phyloP scores from a whole-genome alignment of 2,329 filamentous ascomycete genomes.

The Fusarium sp. region DNA sequence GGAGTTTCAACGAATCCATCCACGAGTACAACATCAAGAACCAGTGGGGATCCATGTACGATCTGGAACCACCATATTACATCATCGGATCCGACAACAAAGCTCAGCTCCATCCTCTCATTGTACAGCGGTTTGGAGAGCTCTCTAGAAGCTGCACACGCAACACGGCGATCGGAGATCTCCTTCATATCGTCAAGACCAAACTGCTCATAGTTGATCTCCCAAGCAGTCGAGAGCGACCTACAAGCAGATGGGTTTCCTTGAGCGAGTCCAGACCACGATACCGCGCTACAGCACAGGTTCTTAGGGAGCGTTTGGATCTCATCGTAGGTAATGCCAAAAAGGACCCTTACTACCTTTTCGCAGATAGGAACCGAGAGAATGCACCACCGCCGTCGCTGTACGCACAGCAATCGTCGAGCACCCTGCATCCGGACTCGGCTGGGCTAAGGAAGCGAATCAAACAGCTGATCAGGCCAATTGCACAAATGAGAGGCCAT shows the following conservation, averaged over 20 bases:
- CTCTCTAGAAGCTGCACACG: not conserved
- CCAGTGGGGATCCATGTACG: not conserved
- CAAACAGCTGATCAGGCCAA: not conserved
- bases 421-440: not conserved
- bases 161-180: not conserved
- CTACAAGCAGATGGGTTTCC: not conserved
- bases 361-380: not conserved
- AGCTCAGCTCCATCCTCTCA: not conserved
- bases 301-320: not conserved
- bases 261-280: not conserved
- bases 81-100: not conserved
- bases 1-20: not conserved
- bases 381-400: not conserved
- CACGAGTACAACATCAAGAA: not conserved
- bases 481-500: conserved; percentile 11
- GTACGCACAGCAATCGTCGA: not conserved
- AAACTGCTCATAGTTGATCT: not conserved
- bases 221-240: not conserved
- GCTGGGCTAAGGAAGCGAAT: not conserved
- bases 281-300: not conserved
- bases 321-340: not conserved
- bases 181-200: not conserved
- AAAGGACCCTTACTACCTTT: not conserved
- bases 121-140: not conserved
- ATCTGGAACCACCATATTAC: conserved; percentile 12